Percentiles rank a stretch among this genome's conserved stretches.
phyloP scores from a whole-genome alignment of 768 basidiomycete genomes.

The Leccinum fibrillosum region DNA sequence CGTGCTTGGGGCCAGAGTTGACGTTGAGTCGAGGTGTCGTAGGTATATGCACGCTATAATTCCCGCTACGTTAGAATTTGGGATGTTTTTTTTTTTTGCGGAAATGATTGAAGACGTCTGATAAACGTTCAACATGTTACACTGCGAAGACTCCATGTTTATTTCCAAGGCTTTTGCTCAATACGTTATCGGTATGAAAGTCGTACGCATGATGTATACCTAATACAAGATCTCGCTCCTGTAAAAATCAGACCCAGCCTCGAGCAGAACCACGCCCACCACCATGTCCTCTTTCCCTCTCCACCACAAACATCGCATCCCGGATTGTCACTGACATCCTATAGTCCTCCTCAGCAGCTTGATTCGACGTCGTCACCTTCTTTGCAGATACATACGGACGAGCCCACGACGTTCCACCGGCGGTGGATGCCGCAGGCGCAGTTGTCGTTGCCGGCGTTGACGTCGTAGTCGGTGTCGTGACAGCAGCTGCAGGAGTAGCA shows the following conservation, averaged over 20 bases:
- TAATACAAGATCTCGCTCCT: no score
- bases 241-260: slow-evolving; percentile 35
- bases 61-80: no score
- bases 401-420: slow-evolving; percentile 46
- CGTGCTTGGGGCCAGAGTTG: slow-evolving; percentile 27
- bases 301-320: slow-evolving; percentile 84
- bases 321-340: slow-evolving; percentile 62
- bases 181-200: slow-evolving; percentile 1
- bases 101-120: no score
- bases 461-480: slow-evolving; percentile 23
- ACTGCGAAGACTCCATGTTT: slow-evolving; percentile 6
- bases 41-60: background rate
- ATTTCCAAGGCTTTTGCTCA: slow-evolving; percentile 23
- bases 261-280: slow-evolving; percentile 35
- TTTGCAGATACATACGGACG: slow-evolving; percentile 60
- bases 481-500: slow-evolving; percentile 32
- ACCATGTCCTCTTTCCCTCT: slow-evolving; percentile 80
- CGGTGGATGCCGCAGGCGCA: slow-evolving; percentile 28
- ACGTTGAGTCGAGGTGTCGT: slow-evolving; percentile 1
- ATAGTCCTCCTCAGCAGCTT: slow-evolving; percentile 52
- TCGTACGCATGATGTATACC: no score
- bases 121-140: no score
- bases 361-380: slow-evolving; percentile 37
- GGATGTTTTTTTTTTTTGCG: no score
- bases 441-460: slow-evolving; percentile 32